Conservation (phyloP, 768 basidiomycete species). For the Hortiboletus flavorubellus region DNA sequence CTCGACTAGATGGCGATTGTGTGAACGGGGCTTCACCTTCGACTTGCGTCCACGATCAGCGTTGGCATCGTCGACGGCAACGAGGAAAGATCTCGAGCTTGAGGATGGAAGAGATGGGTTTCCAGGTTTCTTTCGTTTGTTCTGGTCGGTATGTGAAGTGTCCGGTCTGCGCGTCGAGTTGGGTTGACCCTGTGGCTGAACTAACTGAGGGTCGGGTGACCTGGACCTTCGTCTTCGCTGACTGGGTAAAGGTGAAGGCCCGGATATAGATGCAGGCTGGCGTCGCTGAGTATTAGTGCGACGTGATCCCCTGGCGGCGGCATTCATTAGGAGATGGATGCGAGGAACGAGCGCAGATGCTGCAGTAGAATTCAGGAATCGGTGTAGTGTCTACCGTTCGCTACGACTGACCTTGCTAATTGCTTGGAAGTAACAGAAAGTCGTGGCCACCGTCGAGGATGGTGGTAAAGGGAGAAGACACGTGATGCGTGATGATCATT, state of each 20-base stretch:
- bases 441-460: conserved; percentile 9
- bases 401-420: conserved; percentile 7
- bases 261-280: conserved; percentile 12
- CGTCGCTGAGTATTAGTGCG: conserved; percentile 28
- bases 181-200: conserved; percentile 15
- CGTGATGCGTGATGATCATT: too few relatives aligned
- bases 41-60: conserved; percentile 33
- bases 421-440: not conserved
- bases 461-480: conserved; percentile 2
- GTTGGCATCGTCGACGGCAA: conserved; percentile 26
- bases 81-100: conserved; percentile 25
- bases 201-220: conserved; percentile 31
- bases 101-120: conserved; percentile 13
- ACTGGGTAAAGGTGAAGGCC: conserved; percentile 12
- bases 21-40: conserved; percentile 26
- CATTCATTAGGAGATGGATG: conserved; percentile 18
- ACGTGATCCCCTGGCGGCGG: conserved; percentile 23
- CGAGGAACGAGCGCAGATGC: not conserved
- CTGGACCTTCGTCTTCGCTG: conserved; percentile 34
- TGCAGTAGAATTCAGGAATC: not conserved
- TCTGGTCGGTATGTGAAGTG: conserved; percentile 18
- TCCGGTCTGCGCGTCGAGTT: conserved; percentile 21
- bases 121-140: conserved; percentile 31
- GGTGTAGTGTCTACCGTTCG: not conserved
- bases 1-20: conserved; percentile 22